These are phyloP conservation scores for Colletotrichum orbiculare DNA, from an alignment of 2,329 filamentous ascomycete genomes.

Conservation along the genomic window DNA sequence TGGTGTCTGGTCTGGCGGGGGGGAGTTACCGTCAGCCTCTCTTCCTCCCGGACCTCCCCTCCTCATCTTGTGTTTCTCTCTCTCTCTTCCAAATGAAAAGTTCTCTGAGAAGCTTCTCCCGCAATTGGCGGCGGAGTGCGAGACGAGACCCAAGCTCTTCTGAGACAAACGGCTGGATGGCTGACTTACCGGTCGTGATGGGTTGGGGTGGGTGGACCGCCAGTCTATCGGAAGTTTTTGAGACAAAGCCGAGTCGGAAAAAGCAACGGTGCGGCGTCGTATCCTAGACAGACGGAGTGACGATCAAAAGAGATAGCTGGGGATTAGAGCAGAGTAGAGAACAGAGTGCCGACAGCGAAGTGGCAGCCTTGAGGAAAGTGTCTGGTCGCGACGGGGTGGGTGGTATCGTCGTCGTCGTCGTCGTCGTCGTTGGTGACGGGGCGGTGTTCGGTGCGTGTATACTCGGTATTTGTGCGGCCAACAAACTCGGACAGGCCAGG, in stretches of 20 bases:
- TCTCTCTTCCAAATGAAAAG: slow-evolving; percentile 9
- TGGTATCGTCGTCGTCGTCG: not conserved
- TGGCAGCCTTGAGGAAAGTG: slow-evolving; percentile 10
- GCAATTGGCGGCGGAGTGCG: slow-evolving; percentile 3
- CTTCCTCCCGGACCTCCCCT: slow-evolving; percentile 26
- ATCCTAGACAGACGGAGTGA: slow-evolving; percentile 17
- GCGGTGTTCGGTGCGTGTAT: no score
- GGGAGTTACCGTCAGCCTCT: slow-evolving; percentile 27
- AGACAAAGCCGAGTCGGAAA: slow-evolving; percentile 14
- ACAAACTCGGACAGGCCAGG: no score
- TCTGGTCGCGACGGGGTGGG: no score
- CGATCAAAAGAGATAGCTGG: slow-evolving; percentile 6
- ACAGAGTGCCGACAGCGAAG: slow-evolving; percentile 29
- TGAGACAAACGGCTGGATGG: slow-evolving; percentile 13
- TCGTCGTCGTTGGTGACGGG: not conserved
- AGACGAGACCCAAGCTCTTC: slow-evolving; percentile 6
- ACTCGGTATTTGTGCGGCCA: no score
- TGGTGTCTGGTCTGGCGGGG: slow-evolving; percentile 24
- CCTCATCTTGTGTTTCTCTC: no score
- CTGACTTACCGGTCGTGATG: slow-evolving; percentile 24
- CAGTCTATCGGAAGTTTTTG: slow-evolving; percentile 18
- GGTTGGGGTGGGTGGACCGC: slow-evolving; percentile 16
- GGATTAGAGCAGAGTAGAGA: slow-evolving; percentile 3
- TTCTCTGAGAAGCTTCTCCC: slow-evolving; percentile 11
- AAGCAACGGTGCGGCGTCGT: slow-evolving; percentile 30